Base-by-base conservation (phyloP, 2,329 filamentous ascomycete species). In the Sporothrix brasiliensis region DNA sequence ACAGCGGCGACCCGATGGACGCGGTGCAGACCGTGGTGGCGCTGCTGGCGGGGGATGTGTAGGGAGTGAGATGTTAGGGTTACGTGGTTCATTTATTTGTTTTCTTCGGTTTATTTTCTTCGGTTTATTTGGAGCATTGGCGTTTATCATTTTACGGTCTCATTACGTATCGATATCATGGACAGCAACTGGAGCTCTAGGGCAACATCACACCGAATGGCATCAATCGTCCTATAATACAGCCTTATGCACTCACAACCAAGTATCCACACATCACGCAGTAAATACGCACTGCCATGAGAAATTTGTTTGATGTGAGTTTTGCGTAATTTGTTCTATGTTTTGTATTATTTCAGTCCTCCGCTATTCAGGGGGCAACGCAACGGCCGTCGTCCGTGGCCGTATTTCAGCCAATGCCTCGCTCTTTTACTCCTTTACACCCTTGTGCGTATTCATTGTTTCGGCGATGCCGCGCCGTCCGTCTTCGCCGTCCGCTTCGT, bases 21-120 rank as follows among this genome's bases (percentile, higher is more conserved):
- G 89, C 89, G 24, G 84, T 89, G 5, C 84, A 83, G 74, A 87
- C 84, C 1, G 82, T 91, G 67, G 84, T 89, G 16, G 86, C 87
- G n/a, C 78, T 92, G 44, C 74, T 92, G 58, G 81, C 81, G 1
- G 84, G 84, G 52, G 63, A 44, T 3, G 34, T 34, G 19, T n/a
- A 27, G 16, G 47, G 19, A 3, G 16, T 16, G 14, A n/a, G 41
- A 2, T 34, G 4, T 9, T 34, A 9, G 34, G 34, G 13, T 34
- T 34, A 34, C 7, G 2, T 39, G 53, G n/a, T 16, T 24, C 53
- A 47, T 49, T 34, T 6, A 24, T 68, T 39, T 21, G 24, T 39
- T 53, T 54, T 53, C 41, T 44, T 44, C 14, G 11, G 41, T 44
- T 16, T 44, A 4, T 9, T 34, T 6, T 53, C 41, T 44, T 44